These are phyloP conservation scores for Fusarium torulosum DNA, from an alignment of 2,329 filamentous ascomycete genomes.

Conservation along the genomic window DNA sequence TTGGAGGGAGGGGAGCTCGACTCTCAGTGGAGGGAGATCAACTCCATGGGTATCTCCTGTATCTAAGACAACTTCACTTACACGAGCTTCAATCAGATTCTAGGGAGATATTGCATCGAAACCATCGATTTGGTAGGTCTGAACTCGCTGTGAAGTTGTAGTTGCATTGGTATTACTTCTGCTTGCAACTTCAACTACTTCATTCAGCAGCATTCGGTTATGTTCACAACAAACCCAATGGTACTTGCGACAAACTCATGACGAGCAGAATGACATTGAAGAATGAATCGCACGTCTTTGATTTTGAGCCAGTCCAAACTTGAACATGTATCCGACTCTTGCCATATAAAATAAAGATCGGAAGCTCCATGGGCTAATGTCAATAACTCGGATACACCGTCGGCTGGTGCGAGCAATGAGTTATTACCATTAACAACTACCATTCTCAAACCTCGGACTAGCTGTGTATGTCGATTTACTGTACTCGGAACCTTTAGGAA, in stretches of 20 bases:
- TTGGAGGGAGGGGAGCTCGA: constrained; percentile 20
- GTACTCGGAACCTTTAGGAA: not conserved
- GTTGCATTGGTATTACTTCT: not conserved
- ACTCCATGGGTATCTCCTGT: constrained; percentile 1
- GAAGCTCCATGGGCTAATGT: not conserved
- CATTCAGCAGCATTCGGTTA: not conserved
- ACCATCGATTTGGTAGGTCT: not conserved
- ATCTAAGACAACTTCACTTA: constrained; percentile 19
- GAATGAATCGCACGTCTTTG: not conserved
- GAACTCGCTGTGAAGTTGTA: not conserved
- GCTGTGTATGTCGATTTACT: not conserved
- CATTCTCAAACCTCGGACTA: not conserved
- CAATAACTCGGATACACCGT: constrained; percentile 18
- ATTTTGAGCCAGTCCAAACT: not conserved
- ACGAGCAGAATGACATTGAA: not conserved
- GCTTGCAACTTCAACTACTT: not conserved
- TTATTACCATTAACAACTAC: not conserved
- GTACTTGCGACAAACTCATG: not conserved
- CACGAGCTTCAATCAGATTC: constrained; percentile 4
- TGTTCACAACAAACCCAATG: not conserved
- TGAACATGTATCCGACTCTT: not conserved
- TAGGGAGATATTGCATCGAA: not conserved
- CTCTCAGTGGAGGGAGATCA: constrained; percentile 10
- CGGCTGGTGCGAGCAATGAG: not conserved
- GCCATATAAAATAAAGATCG: not conserved